phyloP scores from a whole-genome alignment of 1,284 basidiomycete species.

The Sparassis latifolia region DNA sequence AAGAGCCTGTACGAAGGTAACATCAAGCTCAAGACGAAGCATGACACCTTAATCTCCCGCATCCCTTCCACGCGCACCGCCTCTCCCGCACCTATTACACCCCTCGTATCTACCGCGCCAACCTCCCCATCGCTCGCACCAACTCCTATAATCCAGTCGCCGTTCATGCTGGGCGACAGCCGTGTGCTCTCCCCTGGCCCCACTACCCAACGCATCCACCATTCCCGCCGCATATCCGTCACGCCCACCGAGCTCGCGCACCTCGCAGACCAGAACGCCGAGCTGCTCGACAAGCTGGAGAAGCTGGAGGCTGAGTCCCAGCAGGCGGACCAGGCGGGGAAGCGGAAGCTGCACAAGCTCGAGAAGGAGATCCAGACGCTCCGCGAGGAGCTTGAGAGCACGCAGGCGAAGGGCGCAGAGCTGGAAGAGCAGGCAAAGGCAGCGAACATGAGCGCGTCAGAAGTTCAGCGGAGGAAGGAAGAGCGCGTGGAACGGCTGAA shows the following conservation, averaged over 20 bases:
- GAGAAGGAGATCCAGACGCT: conserved; percentile 72
- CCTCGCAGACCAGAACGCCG: conserved; percentile 76
- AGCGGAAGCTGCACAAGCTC: conserved; percentile 60
- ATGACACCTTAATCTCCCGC: conserved; percentile 58
- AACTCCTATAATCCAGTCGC: conserved; percentile 16
- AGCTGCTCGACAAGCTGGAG: conserved; percentile 68
- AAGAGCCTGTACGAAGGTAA: conserved; percentile 68
- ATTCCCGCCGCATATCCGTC: conserved; percentile 52
- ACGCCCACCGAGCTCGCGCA: conserved; percentile 62
- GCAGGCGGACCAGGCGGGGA: conserved; percentile 59
- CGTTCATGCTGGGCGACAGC: conserved; percentile 24
- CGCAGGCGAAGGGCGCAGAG: conserved; percentile 59
- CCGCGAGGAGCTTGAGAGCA: conserved; percentile 66
- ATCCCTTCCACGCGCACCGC: conserved; percentile 37
- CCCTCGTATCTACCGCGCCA: conserved; percentile 12
- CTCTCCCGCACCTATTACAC: conserved; percentile 8
- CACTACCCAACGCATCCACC: conserved; percentile 23
- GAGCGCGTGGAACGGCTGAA: conserved; percentile 51
- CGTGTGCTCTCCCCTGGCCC: conserved; percentile 30
- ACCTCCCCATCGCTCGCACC: conserved; percentile 13
- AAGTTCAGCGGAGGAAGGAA: conserved; percentile 35
- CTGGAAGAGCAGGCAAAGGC: conserved; percentile 57
- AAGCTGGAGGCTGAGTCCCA: conserved; percentile 66
- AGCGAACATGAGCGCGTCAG: conserved; percentile 30
- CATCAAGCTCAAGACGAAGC: conserved; percentile 57